phyloP scores from a whole-genome alignment of 352 stramenopile genomes.

The Paralagenidium karlingii region DNA sequence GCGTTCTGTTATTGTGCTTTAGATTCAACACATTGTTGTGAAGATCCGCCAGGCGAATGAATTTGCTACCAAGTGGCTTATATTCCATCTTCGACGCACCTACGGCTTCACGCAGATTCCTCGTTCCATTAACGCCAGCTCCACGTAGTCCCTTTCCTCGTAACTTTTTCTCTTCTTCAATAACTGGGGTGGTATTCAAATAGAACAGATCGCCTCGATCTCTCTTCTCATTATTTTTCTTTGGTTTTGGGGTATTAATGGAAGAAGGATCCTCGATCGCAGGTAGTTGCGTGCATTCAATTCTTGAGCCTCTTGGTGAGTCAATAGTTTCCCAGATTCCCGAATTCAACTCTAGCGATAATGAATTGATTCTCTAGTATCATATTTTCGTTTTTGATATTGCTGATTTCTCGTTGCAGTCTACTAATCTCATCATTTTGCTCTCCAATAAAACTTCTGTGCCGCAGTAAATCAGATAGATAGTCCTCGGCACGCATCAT shows the following conservation, averaged over 20 bases:
- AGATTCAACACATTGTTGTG: slow-evolving; percentile 2
- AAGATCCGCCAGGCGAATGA: slow-evolving; percentile 2
- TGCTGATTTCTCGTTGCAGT: too few species aligned
- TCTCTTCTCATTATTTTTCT: not conserved
- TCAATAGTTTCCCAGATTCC: too few species aligned
- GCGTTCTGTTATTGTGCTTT: slow-evolving; percentile 1
- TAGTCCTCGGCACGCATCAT: too few species aligned
- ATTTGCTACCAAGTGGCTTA: slow-evolving; percentile 6
- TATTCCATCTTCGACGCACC: slow-evolving; percentile 3
- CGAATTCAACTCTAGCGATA: too few species aligned
- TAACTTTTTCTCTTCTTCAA: not conserved
- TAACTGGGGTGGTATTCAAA: not conserved
- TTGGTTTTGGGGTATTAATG: not conserved
- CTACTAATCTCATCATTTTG: too few species aligned
- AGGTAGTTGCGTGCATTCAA: too few species aligned
- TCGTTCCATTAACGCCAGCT: not conserved
- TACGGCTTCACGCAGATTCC: slow-evolving; percentile 1
- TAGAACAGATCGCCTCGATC: not conserved
- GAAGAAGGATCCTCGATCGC: too few species aligned
- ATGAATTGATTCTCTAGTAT: too few species aligned
- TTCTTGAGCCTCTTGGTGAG: too few species aligned
- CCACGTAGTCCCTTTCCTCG: not conserved
- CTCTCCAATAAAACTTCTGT: too few species aligned
- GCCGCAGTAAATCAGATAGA: too few species aligned
- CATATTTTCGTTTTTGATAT: too few species aligned